Percentiles rank a stretch among this genome's conserved stretches.
Conservation (phyloP, 2,329 filamentous ascomycete species). For the Aspergillus floridensis region DNA sequence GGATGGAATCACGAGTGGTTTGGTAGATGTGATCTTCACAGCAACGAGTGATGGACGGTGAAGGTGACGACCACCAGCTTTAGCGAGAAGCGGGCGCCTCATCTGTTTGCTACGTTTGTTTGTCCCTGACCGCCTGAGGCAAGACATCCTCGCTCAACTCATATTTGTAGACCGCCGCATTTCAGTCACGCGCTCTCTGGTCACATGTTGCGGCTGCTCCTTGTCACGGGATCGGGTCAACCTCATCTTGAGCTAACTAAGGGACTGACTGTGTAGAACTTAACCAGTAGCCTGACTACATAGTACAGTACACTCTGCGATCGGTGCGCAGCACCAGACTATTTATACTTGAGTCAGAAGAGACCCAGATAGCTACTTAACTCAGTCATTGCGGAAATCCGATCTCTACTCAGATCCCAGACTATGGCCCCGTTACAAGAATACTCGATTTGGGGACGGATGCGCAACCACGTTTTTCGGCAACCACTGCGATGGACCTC, state of each 20-base stretch:
- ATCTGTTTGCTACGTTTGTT: constrained; percentile 22
- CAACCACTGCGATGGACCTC: too few relatives aligned
- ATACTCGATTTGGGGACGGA: too few relatives aligned
- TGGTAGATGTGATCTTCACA: constrained; percentile 24
- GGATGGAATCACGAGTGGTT: constrained; percentile 18
- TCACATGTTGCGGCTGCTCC: not conserved
- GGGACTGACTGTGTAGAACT: too few relatives aligned
- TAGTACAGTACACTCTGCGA: too few relatives aligned
- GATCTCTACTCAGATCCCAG: too few relatives aligned
- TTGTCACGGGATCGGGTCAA: not conserved
- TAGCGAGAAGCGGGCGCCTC: constrained; percentile 23
- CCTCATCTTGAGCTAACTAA: not conserved
- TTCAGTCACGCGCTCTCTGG: not conserved
- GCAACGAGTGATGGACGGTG: constrained; percentile 27
- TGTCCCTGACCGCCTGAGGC: constrained; percentile 15
- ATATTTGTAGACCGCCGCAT: not conserved
- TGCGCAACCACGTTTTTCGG: too few relatives aligned
- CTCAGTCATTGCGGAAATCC: too few relatives aligned
- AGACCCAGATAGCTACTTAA: too few relatives aligned
- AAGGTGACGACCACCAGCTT: constrained; percentile 25
- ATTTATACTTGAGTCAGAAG: too few relatives aligned
- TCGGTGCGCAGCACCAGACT: too few relatives aligned
- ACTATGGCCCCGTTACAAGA: too few relatives aligned
- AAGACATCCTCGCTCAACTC: not conserved
- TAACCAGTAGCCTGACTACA: too few relatives aligned